These are phyloP conservation scores for Agarophyton chilense DNA, from an alignment of 23 red algal genomes.

Conservation along the genomic window DNA sequence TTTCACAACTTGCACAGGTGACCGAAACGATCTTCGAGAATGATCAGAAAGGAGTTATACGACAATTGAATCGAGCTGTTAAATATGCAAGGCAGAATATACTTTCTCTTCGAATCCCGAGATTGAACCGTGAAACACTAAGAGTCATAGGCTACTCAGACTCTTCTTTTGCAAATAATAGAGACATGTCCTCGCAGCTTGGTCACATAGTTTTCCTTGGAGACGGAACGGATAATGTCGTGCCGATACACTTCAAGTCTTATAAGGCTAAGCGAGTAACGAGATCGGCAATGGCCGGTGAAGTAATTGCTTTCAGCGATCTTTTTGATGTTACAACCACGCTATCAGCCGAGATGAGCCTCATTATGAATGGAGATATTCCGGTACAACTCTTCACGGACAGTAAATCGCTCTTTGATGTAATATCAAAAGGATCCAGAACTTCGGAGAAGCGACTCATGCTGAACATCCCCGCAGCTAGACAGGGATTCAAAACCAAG, in stretches of 20 bases:
- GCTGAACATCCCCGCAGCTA: too few species aligned
- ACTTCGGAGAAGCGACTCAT: too few species aligned
- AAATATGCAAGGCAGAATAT: neutral
- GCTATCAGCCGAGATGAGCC: too few species aligned
- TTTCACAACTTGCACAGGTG: too few species aligned
- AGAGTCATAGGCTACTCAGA: constrained; percentile 29
- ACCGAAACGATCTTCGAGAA: constrained; percentile 25
- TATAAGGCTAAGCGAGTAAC: constrained; percentile 21
- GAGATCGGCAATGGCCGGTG: constrained; percentile 37
- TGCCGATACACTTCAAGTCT: constrained; percentile 30
- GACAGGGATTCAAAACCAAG: too few species aligned
- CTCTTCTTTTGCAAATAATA: too few species aligned
- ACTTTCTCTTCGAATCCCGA: neutral
- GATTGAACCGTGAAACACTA: neutral
- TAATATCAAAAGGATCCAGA: too few species aligned
- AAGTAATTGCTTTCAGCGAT: too few species aligned
- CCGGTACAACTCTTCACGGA: too few species aligned
- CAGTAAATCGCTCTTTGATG: too few species aligned
- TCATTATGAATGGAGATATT: too few species aligned
- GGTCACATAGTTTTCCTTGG: constrained; percentile 24
- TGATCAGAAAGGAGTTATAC: neutral
- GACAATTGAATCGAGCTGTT: constrained; percentile 30
- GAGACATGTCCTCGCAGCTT: constrained; percentile 27
- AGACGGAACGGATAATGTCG: neutral
- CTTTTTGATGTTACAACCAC: too few species aligned